Conservation (phyloP, 257 asterid species). For the Linderniella brevidens region DNA sequence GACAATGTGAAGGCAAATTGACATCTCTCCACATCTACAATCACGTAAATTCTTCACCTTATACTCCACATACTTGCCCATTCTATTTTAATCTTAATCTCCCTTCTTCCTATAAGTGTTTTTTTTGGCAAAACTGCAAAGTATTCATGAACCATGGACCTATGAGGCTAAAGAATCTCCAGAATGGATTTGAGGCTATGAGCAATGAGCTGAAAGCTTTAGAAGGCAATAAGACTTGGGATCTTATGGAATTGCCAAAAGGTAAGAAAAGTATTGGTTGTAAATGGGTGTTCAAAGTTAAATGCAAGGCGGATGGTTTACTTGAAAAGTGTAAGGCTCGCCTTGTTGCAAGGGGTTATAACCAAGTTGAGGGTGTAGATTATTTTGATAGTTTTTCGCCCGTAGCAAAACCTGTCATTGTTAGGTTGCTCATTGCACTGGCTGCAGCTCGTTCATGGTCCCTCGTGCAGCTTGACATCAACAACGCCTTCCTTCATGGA, state of each 20-base stretch:
- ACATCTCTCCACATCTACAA: too few species aligned
- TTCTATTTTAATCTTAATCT: neutral
- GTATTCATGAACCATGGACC: neutral
- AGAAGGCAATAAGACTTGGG: neutral
- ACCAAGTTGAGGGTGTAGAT: neutral
- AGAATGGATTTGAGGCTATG: neutral
- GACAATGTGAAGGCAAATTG: too few species aligned
- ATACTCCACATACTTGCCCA: neutral
- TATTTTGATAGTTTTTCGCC: neutral
- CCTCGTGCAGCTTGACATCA: neutral
- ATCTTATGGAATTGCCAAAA: neutral
- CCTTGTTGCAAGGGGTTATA: neutral
- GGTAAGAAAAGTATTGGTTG: neutral
- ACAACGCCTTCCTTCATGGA: neutral
- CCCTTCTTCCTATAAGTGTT: neutral
- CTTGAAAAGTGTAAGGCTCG: neutral
- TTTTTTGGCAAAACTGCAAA: too few species aligned
- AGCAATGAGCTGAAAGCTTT: neutral
- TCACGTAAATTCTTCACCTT: too few species aligned
- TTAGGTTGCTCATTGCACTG: neutral
- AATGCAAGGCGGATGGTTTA: neutral
- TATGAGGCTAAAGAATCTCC: neutral
- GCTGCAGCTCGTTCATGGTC: neutral
- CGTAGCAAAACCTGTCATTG: neutral
- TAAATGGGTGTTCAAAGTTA: neutral